These are phyloP conservation scores for Pyrenochaeta sp. DNA, from an alignment of 2,329 filamentous ascomycete genomes.

Conservation along the genomic window DNA sequence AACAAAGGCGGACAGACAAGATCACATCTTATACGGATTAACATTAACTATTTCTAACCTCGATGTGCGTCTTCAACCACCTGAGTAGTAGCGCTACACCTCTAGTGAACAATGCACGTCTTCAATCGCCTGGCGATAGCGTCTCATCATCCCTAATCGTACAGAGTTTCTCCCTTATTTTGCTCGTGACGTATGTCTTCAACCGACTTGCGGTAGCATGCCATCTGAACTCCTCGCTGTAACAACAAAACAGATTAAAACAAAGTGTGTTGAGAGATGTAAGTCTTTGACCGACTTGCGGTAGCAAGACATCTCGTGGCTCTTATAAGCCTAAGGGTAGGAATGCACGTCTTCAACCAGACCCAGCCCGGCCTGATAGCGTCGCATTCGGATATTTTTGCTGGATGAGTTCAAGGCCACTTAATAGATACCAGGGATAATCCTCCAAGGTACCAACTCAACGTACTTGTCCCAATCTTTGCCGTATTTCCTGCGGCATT, in stretches of 20 bases:
- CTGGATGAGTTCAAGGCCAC: neutral
- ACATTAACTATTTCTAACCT: too few species aligned
- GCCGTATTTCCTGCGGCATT: constrained; percentile 90
- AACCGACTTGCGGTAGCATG: constrained; percentile 30
- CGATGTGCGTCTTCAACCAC: constrained; percentile 24
- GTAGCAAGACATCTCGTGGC: constrained; percentile 32
- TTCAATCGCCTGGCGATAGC: constrained; percentile 30
- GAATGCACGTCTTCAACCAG: constrained; percentile 38
- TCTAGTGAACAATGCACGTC: constrained; percentile 23
- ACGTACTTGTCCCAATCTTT: constrained; percentile 92
- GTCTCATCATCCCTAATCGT: constrained; percentile 13
- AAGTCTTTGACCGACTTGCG: constrained; percentile 28
- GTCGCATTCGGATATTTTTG: constrained; percentile 20
- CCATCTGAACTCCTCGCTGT: constrained; percentile 7
- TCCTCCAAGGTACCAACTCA: constrained; percentile 79
- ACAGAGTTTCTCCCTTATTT: neutral
- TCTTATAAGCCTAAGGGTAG: neutral
- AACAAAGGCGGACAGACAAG: too few species aligned
- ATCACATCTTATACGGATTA: too few species aligned
- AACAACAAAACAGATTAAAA: constrained; percentile 4
- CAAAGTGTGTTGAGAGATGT: constrained; percentile 11
- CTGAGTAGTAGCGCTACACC: constrained; percentile 21
- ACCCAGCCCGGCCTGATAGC: constrained; percentile 28
- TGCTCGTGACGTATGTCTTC: constrained; percentile 31
- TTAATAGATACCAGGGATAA: constrained; percentile 85